These are phyloP conservation scores for Gossypium trilobum DNA, from an alignment of 441 rosid genomes.

Conservation along the genomic window DNA sequence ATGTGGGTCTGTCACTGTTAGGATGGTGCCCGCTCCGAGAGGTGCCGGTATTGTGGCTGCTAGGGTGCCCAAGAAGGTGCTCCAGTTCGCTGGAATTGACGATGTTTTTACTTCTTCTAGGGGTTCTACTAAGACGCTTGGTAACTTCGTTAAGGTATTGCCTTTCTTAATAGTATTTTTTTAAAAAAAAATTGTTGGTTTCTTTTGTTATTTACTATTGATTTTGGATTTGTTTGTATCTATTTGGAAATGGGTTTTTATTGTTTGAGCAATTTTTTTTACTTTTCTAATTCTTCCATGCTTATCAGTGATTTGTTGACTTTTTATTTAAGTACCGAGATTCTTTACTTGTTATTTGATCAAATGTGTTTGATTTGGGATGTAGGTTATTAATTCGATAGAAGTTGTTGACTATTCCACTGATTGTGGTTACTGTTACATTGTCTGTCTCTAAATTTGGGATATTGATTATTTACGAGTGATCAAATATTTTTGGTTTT, in stretches of 20 bases:
- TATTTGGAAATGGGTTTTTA: background rate
- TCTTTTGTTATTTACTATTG: background rate
- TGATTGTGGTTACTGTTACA: background rate
- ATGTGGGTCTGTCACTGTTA: conserved; percentile 70
- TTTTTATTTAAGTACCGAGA: background rate
- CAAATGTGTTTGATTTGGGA: background rate
- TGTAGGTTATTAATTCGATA: background rate
- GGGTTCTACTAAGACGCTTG: conserved; percentile 77
- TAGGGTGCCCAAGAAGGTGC: conserved; percentile 77
- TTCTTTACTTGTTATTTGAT: background rate
- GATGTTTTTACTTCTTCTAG: conserved; percentile 83
- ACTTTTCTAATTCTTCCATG: background rate
- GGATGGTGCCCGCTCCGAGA: conserved; percentile 89
- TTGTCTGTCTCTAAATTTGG: background rate
- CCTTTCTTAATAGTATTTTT: background rate
- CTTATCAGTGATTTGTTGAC: background rate
- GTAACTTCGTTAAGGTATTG: conserved; percentile 75
- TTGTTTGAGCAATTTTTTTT: too few relatives aligned
- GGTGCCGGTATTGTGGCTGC: conserved; percentile 85
- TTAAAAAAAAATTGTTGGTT: background rate
- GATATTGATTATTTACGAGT: background rate
- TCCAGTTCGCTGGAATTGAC: conserved; percentile 76
- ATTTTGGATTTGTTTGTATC: background rate
- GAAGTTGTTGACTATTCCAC: background rate
- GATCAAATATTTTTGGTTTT: too few relatives aligned